These are phyloP conservation scores for Pseudocercospora cruenta DNA, from an alignment of 2,329 filamentous ascomycete genomes.

Conservation along the genomic window DNA sequence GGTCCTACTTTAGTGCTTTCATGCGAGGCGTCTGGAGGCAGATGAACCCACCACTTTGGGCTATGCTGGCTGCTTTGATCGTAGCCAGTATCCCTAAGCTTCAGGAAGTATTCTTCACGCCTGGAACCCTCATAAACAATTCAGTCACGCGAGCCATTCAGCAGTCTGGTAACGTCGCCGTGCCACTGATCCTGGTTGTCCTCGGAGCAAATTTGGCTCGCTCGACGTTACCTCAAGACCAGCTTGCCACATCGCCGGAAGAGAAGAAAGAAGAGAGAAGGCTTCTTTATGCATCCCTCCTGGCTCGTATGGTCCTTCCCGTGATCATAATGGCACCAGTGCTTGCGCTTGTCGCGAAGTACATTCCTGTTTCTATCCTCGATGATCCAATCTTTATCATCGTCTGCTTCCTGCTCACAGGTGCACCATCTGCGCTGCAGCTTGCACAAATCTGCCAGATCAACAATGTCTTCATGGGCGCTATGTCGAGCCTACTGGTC, in stretches of 20 bases:
- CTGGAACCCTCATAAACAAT: constrained; percentile 88
- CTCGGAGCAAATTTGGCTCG: constrained; percentile 91
- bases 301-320: constrained; percentile 90
- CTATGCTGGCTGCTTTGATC: constrained; percentile 88
- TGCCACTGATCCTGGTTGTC: constrained; percentile 93
- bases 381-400: constrained; percentile 98
- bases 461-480: constrained; percentile 92
- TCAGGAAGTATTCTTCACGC: constrained; percentile 83
- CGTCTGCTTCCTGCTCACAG: constrained; percentile 93
- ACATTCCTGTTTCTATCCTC: constrained; percentile 86
- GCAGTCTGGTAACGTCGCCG: constrained; percentile 86
- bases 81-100: constrained; percentile 85
- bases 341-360: constrained; percentile 85
- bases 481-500: constrained; percentile 91
- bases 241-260: constrained; percentile 67
- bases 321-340: constrained; percentile 91
- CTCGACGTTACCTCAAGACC: constrained; percentile 76
- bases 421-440: constrained; percentile 90
- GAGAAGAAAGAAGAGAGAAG: constrained; percentile 71
- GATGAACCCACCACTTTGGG: constrained; percentile 98
- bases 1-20: constrained; percentile 54
- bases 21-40: constrained; percentile 79
- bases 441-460: constrained; percentile 98
- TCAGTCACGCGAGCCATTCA: constrained; percentile 85
- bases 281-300: constrained; percentile 80